These are phyloP conservation scores for Sugiyamaella qingdaonensis DNA, from an alignment of 805 yeast species.

Conservation along the genomic window DNA sequence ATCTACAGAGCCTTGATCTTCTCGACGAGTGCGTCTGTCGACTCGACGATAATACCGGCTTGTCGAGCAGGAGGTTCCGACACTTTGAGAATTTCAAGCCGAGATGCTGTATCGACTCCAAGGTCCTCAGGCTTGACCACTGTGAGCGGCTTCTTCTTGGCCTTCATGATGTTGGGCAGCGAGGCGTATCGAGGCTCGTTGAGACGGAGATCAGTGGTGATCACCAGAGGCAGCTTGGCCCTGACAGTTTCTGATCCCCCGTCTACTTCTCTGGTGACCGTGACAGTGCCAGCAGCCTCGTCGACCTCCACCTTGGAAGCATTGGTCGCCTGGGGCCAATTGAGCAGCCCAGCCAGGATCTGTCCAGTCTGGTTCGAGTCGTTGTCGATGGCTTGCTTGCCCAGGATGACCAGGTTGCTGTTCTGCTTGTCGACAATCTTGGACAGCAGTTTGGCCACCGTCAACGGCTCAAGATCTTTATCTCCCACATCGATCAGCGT, in stretches of 20 bases:
- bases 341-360: slow-evolving; percentile 86
- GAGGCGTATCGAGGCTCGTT: slow-evolving; percentile 96
- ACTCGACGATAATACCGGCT: slow-evolving; percentile 74
- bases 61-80: slow-evolving; percentile 81
- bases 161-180: slow-evolving; percentile 95
- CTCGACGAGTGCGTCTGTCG: slow-evolving; percentile 75
- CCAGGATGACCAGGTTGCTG: slow-evolving; percentile 79
- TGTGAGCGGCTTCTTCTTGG: slow-evolving; percentile 90
- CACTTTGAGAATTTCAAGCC: slow-evolving; percentile 66
- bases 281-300: slow-evolving; percentile 51
- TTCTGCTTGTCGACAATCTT: slow-evolving; percentile 65
- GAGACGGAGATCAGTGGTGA: slow-evolving; percentile 90
- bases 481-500: slow-evolving; percentile 78
- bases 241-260: slow-evolving; percentile 86
- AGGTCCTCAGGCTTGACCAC: slow-evolving; percentile 60
- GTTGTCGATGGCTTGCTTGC: slow-evolving; percentile 96
- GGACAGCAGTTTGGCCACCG: slow-evolving; percentile 80
- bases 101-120: slow-evolving; percentile 58
- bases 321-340: slow-evolving; percentile 96
- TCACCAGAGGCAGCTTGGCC: slow-evolving; percentile 75
- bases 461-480: slow-evolving; percentile 74
- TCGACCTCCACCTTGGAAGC: slow-evolving; percentile 79
- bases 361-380: slow-evolving; percentile 96
- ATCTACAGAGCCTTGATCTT: slow-evolving; percentile 67
- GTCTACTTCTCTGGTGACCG: slow-evolving; percentile 88